A percentile compares a stretch with the other conserved stretches of the same genome.
phyloP scores from a whole-genome alignment of 805 yeast genomes.

The Candida nanaspora region DNA sequence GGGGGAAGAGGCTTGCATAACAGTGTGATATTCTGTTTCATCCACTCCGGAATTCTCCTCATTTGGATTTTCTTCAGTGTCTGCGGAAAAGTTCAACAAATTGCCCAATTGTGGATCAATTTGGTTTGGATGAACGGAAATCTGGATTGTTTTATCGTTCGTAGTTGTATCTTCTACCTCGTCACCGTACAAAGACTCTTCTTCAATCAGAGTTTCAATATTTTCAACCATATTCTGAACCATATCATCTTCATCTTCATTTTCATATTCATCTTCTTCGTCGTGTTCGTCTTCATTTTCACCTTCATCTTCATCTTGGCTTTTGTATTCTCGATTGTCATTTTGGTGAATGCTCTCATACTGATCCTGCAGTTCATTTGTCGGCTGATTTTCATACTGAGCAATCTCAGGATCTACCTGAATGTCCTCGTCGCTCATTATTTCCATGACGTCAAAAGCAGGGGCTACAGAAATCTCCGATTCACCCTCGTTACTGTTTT shows the following conservation, averaged over 20 bases:
- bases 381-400: no score
- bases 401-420: no score
- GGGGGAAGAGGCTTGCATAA: no score
- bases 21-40: no score
- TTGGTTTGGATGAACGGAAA: neutral
- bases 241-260: constrained; percentile 3
- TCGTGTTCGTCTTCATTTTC: constrained; percentile 5
- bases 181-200: constrained; percentile 1
- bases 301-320: neutral
- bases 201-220: constrained; percentile 2
- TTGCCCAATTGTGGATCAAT: neutral
- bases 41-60: neutral
- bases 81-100: neutral
- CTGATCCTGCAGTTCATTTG: no score
- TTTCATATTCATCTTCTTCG: constrained; percentile 6
- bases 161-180: neutral
- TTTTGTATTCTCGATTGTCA: constrained; percentile 1
- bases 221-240: constrained; percentile 1
- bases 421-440: no score
- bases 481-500: no score
- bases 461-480: no score
- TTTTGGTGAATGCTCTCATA: no score
- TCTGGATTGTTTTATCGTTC: neutral
- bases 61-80: neutral
- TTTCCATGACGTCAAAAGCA: no score